phyloP scores from a whole-genome alignment of 2,329 filamentous ascomycete genomes.

The Sporothrix globosa region DNA sequence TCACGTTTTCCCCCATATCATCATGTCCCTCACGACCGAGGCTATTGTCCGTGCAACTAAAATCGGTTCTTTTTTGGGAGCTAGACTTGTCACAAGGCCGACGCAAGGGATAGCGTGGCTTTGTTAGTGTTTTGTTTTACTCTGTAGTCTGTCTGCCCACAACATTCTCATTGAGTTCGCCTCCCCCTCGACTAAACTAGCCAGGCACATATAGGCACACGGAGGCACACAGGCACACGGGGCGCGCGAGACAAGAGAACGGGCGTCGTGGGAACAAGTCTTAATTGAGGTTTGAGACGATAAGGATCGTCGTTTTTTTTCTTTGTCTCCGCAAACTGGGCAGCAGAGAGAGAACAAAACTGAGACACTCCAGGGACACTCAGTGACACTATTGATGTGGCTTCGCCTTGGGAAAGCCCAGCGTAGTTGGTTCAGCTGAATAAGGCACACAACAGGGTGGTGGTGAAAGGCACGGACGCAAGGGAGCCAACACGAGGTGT shows the following conservation, averaged over 20 bases:
- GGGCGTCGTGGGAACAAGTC: not conserved
- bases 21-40: not conserved
- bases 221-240: not conserved
- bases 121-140: not conserved
- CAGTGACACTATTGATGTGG: no score
- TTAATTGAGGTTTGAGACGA: not conserved
- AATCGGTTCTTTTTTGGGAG: not conserved
- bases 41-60: not conserved
- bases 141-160: not conserved
- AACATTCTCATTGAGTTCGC: not conserved
- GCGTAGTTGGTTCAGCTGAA: slow-evolving; percentile 18
- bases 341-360: not conserved
- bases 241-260: slow-evolving; percentile 5
- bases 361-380: not conserved
- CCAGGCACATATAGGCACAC: not conserved
- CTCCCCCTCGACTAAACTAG: slow-evolving; percentile 27
- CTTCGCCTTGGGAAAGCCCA: not conserved
- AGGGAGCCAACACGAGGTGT: not conserved
- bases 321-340: slow-evolving; percentile 12
- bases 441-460: not conserved
- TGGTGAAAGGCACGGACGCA: slow-evolving; percentile 14
- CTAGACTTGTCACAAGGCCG: not conserved
- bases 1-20: no score
- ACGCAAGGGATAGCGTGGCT: not conserved
- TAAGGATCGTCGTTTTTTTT: slow-evolving; percentile 9